These are phyloP conservation scores for Candida odintsovae DNA, from an alignment of 805 yeast genomes.

Conservation along the genomic window DNA sequence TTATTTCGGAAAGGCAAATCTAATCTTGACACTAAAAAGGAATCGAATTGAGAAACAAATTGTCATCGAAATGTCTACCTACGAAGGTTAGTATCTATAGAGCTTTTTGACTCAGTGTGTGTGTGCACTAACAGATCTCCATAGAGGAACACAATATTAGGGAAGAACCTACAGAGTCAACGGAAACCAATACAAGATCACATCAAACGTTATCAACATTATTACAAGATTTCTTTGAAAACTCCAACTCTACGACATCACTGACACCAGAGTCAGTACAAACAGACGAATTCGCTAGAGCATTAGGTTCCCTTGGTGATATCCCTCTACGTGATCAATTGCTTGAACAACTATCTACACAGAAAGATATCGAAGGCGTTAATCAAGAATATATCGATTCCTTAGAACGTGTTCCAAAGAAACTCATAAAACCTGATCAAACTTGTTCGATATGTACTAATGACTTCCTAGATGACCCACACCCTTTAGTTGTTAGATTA, in stretches of 20 bases:
- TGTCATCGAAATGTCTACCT: conserved; percentile 23
- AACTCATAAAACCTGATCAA: conserved; percentile 39
- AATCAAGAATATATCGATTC: conserved; percentile 67
- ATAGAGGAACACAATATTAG: conserved; percentile 25
- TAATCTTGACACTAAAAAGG: neutral
- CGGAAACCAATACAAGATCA: conserved; percentile 5
- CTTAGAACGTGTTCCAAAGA: conserved; percentile 61
- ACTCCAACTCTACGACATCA: conserved; percentile 12
- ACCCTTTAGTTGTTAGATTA: conserved; percentile 73
- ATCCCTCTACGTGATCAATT: conserved; percentile 19
- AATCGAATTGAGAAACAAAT: neutral
- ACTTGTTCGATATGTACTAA: conserved; percentile 84
- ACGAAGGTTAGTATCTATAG: conserved; percentile 27
- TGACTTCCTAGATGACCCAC: conserved; percentile 61
- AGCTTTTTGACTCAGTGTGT: no score
- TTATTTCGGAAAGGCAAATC: neutral
- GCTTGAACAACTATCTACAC: conserved; percentile 19
- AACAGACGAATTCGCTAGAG: conserved; percentile 14
- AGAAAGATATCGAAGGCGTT: conserved; percentile 42
- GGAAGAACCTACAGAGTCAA: conserved; percentile 3
- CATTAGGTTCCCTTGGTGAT: conserved; percentile 14
- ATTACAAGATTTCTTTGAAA: conserved; percentile 12
- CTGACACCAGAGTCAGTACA: conserved; percentile 1
- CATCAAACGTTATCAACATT: conserved; percentile 17
- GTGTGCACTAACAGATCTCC: neutral